These are phyloP conservation scores for Exidia glandulosa DNA, from an alignment of 768 basidiomycete genomes.

Conservation along the genomic window DNA sequence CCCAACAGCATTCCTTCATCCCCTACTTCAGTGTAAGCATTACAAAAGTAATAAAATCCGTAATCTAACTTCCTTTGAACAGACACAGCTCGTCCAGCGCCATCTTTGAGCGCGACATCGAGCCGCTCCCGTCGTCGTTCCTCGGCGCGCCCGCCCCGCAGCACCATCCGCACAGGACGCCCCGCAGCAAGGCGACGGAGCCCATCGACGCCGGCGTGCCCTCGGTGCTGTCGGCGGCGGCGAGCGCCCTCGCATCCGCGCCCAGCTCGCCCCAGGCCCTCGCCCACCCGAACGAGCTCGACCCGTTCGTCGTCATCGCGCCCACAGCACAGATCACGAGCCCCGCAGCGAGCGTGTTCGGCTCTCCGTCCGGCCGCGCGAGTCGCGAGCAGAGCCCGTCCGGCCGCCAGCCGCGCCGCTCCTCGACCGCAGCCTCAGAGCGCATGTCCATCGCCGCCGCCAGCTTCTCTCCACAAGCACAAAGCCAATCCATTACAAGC, in stretches of 20 bases:
- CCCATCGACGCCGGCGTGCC: constrained; percentile 72
- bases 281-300: constrained; percentile 54
- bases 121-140: constrained; percentile 31
- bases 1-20: constrained; percentile 71
- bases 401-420: background rate
- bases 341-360: background rate
- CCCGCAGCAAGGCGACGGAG: constrained; percentile 61
- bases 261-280: constrained; percentile 16
- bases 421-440: background rate
- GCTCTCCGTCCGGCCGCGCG: background rate
- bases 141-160: constrained; percentile 22
- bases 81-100: constrained; percentile 81
- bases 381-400: background rate
- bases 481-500: too few species aligned
- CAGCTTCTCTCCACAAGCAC: too few species aligned
- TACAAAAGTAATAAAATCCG: constrained; percentile 22
- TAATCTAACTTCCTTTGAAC: background rate
- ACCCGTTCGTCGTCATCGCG: constrained; percentile 1
- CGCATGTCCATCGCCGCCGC: background rate
- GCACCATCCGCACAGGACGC: constrained; percentile 54
- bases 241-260: constrained; percentile 42
- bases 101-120: constrained; percentile 88
- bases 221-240: constrained; percentile 76
- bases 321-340: background rate
- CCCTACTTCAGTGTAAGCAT: constrained; percentile 74